Percentiles rank a stretch among this genome's conserved stretches.
Evolutionary conservation across 331 rosid species (phyloP).

Genomic region (Prunus yedoensis): DNA sequence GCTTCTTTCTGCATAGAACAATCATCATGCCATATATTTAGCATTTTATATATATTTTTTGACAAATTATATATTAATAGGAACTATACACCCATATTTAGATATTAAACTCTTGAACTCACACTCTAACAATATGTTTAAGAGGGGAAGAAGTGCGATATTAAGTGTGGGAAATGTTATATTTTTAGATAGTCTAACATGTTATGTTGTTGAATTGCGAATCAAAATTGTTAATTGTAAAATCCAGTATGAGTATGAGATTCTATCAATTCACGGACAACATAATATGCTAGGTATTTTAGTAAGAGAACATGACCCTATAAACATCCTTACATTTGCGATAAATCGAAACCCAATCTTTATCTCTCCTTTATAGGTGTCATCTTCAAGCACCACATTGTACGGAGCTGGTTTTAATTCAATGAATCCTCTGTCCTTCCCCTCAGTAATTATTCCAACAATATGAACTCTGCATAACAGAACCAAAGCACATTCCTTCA

Average conservation of each 20-base stretch:
- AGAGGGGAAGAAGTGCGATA: background rate
- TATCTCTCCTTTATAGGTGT: slow-evolving; percentile 73
- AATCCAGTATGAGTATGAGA: background rate
- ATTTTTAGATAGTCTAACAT: background rate
- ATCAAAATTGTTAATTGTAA: background rate
- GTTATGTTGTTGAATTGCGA: background rate
- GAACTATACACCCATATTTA: too few species aligned
- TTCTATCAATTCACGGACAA: background rate
- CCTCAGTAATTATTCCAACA: slow-evolving; percentile 69
- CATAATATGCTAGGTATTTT: background rate
- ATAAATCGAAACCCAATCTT: slow-evolving; percentile 66
- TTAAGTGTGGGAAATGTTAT: background rate
- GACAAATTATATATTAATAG: too few species aligned
- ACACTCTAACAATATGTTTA: too few species aligned
- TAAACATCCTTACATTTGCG: slow-evolving; percentile 32
- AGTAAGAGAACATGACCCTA: background rate
- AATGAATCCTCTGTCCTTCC: slow-evolving; percentile 46
- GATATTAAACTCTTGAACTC: too few species aligned
- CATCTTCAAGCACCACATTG: slow-evolving; percentile 90
- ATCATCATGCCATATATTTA: background rate
- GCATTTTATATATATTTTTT: background rate
- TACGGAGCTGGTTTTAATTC: slow-evolving; percentile 70
- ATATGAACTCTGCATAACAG: slow-evolving; percentile 50
- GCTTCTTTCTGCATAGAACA: slow-evolving; percentile 45
- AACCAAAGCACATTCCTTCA: background rate